Conservation (phyloP, 2,329 filamentous ascomycete genomes). For the Colletotrichum sidae region DNA sequence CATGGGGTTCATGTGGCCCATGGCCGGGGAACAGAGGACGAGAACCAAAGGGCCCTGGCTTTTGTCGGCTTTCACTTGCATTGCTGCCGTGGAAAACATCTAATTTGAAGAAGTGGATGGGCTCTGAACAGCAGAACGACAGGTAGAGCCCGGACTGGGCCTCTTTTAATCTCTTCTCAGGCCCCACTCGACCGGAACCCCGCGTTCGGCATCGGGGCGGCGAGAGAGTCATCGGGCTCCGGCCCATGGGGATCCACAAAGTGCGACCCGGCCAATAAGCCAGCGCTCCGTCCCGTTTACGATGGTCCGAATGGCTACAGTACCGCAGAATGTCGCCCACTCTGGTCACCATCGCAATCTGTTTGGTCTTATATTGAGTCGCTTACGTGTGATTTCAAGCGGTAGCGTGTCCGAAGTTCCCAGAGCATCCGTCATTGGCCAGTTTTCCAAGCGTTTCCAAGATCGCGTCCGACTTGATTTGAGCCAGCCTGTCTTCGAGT, state of each 20-base stretch:
- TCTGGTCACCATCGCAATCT: no score
- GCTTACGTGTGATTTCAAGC: no score
- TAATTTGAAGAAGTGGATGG: background rate
- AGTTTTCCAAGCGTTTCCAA: no score
- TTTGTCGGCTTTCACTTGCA: background rate
- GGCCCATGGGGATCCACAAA: background rate
- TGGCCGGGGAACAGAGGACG: slow-evolving; percentile 5
- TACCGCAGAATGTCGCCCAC: no score
- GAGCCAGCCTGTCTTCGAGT: no score
- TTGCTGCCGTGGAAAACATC: background rate
- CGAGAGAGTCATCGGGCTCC: slow-evolving; percentile 5
- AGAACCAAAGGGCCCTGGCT: background rate
- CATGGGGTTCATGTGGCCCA: slow-evolving; percentile 14
- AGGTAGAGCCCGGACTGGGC: background rate
- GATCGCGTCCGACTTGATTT: no score
- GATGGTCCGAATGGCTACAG: no score
- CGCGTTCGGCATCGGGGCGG: background rate
- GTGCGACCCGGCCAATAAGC: background rate
- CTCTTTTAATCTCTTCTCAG: background rate
- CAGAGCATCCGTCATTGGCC: no score
- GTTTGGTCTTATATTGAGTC: no score
- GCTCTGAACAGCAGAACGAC: background rate
- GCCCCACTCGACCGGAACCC: background rate
- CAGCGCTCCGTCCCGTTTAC: background rate
- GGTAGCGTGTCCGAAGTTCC: no score